Base-by-base conservation (phyloP, 2,329 filamentous ascomycete genomes). In the Mycocentrospora acerina region DNA sequence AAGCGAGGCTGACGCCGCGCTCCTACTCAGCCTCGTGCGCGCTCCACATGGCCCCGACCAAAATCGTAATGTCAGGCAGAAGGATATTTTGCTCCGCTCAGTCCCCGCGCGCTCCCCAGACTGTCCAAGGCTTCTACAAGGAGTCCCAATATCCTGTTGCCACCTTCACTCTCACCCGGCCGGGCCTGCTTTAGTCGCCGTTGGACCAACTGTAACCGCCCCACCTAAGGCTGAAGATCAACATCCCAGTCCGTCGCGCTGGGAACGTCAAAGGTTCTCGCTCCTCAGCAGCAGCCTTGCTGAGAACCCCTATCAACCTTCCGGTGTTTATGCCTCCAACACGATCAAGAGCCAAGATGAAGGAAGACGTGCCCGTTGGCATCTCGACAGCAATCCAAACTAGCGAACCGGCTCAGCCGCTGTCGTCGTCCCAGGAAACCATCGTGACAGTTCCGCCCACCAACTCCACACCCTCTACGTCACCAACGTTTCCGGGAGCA, bases 1-100 rank as follows among this genome's bases (percentile, higher is more conserved):
- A 56, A 62, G 58, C 61, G 58, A 67, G 63, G 63, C 63, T 67
- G 61, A 64, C 57, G 60, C 50, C 53, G 55, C 53, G 51, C 48
- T 59, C 49, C 42, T 40, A 57, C 57, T 57, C 62, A 64, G 60
- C 60, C 61, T 64, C 60, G 64, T 60, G 47, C 56, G 55, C 60
- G 52, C 55, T 55, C 51, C 46, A 48, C 52, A 44, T 47, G 32
- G 30, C 44, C 37, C 46, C 53, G 58, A 56, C 54, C 44, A 61
- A 59, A 57, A 52, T 60, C 59, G 48, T 50, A 48, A 57, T 57
- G 57, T 59, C 61, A 65, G 62, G 61, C 62, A 62, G 53, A 58
- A 56, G 57, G 51, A 33, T 60, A 61, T 57, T 54, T 60, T 37
- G 51, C 45, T 49, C 35, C 37, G 51, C 53, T 49, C 58, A 48